Evolutionary conservation across 2,329 filamentous ascomycete genomes (phyloP), one percentile per base, ranked within the genome.

Genomic region (Purpureocillium lavendulum): DNA sequence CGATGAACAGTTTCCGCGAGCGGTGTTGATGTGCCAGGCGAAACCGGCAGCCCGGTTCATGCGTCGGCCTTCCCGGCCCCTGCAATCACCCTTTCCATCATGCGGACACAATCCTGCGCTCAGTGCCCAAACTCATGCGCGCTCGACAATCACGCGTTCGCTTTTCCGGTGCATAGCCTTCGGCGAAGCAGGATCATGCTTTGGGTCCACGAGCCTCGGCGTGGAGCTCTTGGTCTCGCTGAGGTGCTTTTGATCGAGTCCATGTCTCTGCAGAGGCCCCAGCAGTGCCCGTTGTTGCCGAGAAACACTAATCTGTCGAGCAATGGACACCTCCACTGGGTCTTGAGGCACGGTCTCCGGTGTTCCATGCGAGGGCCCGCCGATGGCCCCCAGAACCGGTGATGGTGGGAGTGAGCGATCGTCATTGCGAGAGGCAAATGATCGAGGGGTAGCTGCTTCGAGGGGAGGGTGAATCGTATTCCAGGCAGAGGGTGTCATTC

Each of bases 261-360:
- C 36, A 28, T 39, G 40, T 34, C 40, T 45, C 59, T 70, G 64
- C 30, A 78, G 58, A 11, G 76, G 75, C n/a, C 71, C 67, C 14
- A 82, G 60, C 45, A 82, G 60, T 51, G 73, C 70, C 14, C 74
- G 66, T 56, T 83, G 80, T 56, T 78, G 69, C 11, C 72, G 64
- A 11, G 77, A 81, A 18, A 84, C 65, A 47, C 75, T 81, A 47
- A 84, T 82, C 54, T 84, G 79, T 2, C 81, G 67, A 1, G 80
- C 80, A 48, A 84, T 83, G 2, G 78, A 82, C 34, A 81, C 67
- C 56, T 82, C 74, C 4, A 80, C 77, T 2, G 78, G 75, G 33
- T 69, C 69, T 45, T 71, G 69, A 12, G 74, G 57, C 7, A 62
- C 65, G 16, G 51, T 48, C 14, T 47, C 40, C 11, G 39, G 48